Percentiles rank a stretch among this genome's conserved stretches.
phyloP scores from a whole-genome alignment of 1,284 basidiomycete species.

The Vanrija humicola region DNA sequence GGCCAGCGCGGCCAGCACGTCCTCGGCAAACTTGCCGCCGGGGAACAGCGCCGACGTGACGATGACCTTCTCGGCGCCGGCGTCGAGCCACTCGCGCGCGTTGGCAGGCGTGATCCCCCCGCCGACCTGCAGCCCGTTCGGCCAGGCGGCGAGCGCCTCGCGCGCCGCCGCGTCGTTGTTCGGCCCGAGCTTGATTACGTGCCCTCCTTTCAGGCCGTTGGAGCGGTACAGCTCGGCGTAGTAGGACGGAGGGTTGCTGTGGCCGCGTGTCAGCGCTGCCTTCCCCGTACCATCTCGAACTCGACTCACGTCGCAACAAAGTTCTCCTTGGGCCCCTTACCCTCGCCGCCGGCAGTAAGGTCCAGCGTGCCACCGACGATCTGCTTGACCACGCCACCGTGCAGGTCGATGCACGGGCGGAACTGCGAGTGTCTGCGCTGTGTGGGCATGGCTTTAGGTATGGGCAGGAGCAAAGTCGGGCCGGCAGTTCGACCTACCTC shows the following conservation, averaged over 20 bases:
- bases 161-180: conserved; percentile 79
- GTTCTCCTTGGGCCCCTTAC: conserved; percentile 74
- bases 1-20: conserved; percentile 65
- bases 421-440: conserved; percentile 55
- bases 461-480: background rate
- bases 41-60: conserved; percentile 97
- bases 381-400: conserved; percentile 93
- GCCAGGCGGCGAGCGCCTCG: conserved; percentile 80
- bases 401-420: conserved; percentile 94
- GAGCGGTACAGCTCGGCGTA: conserved; percentile 76
- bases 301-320: conserved; percentile 76
- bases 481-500: no score
- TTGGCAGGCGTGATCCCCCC: conserved; percentile 85
- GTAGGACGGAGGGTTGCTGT: conserved; percentile 71
- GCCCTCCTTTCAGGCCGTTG: conserved; percentile 73
- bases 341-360: conserved; percentile 49
- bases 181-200: conserved; percentile 94
- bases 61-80: conserved; percentile 92
- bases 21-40: conserved; percentile 67
- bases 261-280: no score
- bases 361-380: conserved; percentile 90
- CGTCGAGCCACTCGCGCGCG: conserved; percentile 76
- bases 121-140: conserved; percentile 80
- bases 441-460: background rate
- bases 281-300: background rate